Evolutionary conservation across 1,139 yeast species (phyloP), one percentile per base, ranked within the genome.

Genomic region (Williopsis jadinii): DNA sequence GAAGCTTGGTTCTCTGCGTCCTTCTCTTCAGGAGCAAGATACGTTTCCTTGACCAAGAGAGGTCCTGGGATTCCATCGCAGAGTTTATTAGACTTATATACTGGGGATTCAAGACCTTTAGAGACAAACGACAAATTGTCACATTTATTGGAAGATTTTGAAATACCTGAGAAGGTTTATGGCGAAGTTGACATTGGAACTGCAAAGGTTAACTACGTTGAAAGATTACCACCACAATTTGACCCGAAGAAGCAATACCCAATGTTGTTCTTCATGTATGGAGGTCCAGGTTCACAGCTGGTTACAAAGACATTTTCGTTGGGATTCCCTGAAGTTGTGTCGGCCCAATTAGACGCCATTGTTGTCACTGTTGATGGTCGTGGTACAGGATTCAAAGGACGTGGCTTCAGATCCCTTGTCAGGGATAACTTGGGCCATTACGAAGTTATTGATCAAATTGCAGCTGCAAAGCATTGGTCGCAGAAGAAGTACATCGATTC

Each of bases 331-430:
- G 73, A 80, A 11, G 77, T 80, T 11, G 73, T 80, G 30, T 80
- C 90, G 0, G 71, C 90, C 0, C 83, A 81, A 55, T 63, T 83
- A 42, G 69, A 79, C 54, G 83, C 87, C 2, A 70, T 84, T 33
- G 90, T 84, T 11, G 87, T 84, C 1, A 81, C 88, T 0, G 86
- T 84, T 3, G 94, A 84, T 61, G 92, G 92, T 1, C 73, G 94
- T 58, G 94, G 94, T 36, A 84, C 94, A 3, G 94, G 92, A 0
- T 81, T 66, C 61, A 82, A 78, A 54, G 79, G 79, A 2, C 67
- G 69, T 42, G 54, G 70, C 10, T 84, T 73, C 60, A 75, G 86
- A 58, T 76, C 78, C 40, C 55, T 73, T 34, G 92, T 84, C 3
- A 69, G 84, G 44, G 85, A 80, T 53, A 70, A 72, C 40, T 64